Percentiles rank a stretch among this genome's conserved stretches.
Evolutionary conservation across 495 filamentous ascomycete species (phyloP).

Genomic region (Cudoniella acicularis): DNA sequence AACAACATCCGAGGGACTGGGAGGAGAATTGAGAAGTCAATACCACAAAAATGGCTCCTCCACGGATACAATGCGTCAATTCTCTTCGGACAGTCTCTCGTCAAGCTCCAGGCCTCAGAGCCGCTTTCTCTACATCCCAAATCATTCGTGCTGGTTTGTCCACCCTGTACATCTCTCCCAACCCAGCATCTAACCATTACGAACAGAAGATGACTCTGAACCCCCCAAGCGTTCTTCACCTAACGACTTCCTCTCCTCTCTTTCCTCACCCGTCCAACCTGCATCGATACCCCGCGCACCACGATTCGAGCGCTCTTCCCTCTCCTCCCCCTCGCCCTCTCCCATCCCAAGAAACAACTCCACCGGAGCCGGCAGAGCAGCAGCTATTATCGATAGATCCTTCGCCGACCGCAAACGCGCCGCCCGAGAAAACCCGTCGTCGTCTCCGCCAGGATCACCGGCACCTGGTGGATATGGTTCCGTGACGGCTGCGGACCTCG

Average conservation of each 20-base stretch:
- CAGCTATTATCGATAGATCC: no score
- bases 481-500: no score
- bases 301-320: neutral
- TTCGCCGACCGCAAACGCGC: no score
- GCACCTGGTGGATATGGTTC: no score
- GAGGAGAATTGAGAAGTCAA: neutral
- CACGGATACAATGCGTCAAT: slow-evolving; percentile 27
- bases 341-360: no score
- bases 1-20: neutral
- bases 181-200: neutral
- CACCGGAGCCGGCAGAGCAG: no score
- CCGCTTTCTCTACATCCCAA: slow-evolving; percentile 23
- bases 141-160: slow-evolving; percentile 12
- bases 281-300: neutral
- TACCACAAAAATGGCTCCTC: slow-evolving; percentile 14
- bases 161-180: slow-evolving; percentile 7
- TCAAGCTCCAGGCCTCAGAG: neutral
- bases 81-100: slow-evolving; percentile 3
- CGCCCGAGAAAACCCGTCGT: no score
- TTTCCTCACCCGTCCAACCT: neutral
- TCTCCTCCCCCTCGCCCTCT: no score
- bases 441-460: no score
- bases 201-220: slow-evolving; percentile 6
- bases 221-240: neutral
- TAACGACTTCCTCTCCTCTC: neutral